A percentile compares a stretch with the other conserved stretches of the same genome.
Conservation (phyloP, 2,329 filamentous ascomycete species). For the Rosellinia necatrix region DNA sequence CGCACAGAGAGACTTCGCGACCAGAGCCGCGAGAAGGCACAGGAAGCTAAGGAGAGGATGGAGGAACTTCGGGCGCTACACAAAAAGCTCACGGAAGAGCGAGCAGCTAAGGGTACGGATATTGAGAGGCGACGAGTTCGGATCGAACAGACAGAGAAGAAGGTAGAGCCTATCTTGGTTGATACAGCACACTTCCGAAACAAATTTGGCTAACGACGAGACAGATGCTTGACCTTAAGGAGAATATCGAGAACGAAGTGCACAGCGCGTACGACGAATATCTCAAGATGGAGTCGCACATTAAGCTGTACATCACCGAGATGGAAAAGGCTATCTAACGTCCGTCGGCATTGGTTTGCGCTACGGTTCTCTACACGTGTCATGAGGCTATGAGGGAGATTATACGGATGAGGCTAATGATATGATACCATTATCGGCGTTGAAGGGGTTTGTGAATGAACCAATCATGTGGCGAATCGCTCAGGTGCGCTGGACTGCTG, state of each 20-base stretch:
- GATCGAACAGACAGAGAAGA: conserved; percentile 98
- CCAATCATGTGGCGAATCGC: not conserved
- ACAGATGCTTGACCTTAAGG: conserved; percentile 96
- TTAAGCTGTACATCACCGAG: conserved; percentile 96
- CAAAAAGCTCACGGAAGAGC: conserved; percentile 79
- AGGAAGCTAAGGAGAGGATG: conserved; percentile 84
- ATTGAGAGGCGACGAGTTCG: conserved; percentile 91
- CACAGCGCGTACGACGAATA: conserved; percentile 91
- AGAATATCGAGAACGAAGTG: conserved; percentile 95
- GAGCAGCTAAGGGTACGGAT: conserved; percentile 83
- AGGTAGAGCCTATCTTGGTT: conserved; percentile 60
- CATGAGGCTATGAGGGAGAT: conserved; percentile 38
- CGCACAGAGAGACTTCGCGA: conserved; percentile 82
- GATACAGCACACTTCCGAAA: not conserved
- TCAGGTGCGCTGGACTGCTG: not conserved
- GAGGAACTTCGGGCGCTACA: conserved; percentile 84
- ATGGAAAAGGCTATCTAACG: conserved; percentile 84
- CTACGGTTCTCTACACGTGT: conserved; percentile 22
- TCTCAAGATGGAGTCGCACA: conserved; percentile 95
- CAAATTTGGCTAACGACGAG: conserved; percentile 31
- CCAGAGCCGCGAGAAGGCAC: conserved; percentile 79
- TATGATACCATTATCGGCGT: conserved; percentile 51
- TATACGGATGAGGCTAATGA: no score
- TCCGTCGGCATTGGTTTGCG: conserved; percentile 10
- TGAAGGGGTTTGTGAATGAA: conserved; percentile 31